Evolutionary conservation across 2,329 filamentous ascomycete genomes (phyloP), one percentile per base, ranked within the genome.

Genomic region (Cladosporium sp.): DNA sequence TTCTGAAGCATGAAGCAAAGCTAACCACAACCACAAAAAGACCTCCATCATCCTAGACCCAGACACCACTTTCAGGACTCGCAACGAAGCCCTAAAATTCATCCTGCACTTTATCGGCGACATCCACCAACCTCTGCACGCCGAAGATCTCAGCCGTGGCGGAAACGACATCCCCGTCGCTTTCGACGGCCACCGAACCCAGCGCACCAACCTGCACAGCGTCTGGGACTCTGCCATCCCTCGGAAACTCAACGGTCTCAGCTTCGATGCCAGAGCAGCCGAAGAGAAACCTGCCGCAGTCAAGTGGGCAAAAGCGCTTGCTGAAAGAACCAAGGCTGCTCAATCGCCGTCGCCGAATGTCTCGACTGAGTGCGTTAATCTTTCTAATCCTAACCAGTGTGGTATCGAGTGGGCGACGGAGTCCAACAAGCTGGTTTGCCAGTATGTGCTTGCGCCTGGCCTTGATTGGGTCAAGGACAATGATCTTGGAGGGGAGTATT

Each of bases 81-180:
- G 74, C 43, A 77, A 78, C 63, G 78, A 81, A 58, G 82, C 82
- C 0, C 70, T 86, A 18, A 79, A 80, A 64, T 85, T 82, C 75
- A 73, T 86, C 61, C 75, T 86, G 25, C 83, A 79, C 63, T 84
- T 85, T 71, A 78, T 95, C 10, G 86, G 91, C 64, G 92, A 96
- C 75, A 73, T 74, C 58, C 68, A 69, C 1, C 92, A 64, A 73
- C 91, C 90, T 0, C 80, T 96, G 56, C 85, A 86, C 70, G 81
- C 82, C 14, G 84, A 86, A 71, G 79, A 76, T 56, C 72, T 78
- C 14, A 77, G 76, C 14, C 68, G 79, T 6, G 81, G 81, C 51
- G 81, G 79, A 36, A 82, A 82, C 70, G 73, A 71, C 8, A 78
- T 82, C 65, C 75, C 78, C 53, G 79, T 82, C 18, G 79, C 76